These are phyloP conservation scores for Davidsoniella neocaledoniae DNA, from an alignment of 2,329 filamentous ascomycete genomes.

Conservation along the genomic window DNA sequence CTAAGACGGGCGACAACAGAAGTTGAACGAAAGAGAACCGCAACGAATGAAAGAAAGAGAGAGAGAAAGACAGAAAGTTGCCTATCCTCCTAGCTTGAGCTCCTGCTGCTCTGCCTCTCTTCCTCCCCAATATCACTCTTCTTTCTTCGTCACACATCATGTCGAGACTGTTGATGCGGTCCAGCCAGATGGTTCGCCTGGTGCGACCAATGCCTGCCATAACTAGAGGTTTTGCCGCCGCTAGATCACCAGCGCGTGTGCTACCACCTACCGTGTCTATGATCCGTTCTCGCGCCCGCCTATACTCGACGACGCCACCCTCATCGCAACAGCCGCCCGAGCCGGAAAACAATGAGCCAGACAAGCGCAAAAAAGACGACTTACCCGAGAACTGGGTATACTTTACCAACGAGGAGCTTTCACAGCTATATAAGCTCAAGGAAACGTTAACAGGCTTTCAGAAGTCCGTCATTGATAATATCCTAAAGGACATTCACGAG, in stretches of 20 bases:
- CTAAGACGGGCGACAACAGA: neutral
- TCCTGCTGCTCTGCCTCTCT: neutral
- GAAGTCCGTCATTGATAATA: slow-evolving; percentile 38
- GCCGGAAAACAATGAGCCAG: slow-evolving; percentile 19
- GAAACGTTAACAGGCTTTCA: slow-evolving; percentile 47
- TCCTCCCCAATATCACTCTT: neutral
- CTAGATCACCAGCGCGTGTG: neutral
- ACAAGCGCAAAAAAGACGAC: neutral
- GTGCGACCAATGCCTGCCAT: slow-evolving; percentile 26
- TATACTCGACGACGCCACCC: slow-evolving; percentile 24
- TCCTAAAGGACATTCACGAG: slow-evolving; percentile 45
- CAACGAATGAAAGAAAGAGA: neutral
- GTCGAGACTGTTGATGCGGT: slow-evolving; percentile 50
- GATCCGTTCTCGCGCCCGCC: slow-evolving; percentile 19
- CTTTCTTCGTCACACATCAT: slow-evolving; percentile 25
- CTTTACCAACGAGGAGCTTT: slow-evolving; percentile 28
- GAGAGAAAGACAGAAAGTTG: neutral
- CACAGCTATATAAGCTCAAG: slow-evolving; percentile 42
- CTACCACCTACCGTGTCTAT: slow-evolving; percentile 14
- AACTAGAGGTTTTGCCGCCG: neutral
- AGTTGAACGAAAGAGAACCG: neutral
- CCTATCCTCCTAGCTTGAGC: neutral
- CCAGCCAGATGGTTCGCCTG: slow-evolving; percentile 47
- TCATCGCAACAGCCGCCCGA: slow-evolving; percentile 16
- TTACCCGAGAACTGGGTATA: slow-evolving; percentile 31